These are phyloP conservation scores for Termitomyces bulborhizus DNA, from an alignment of 768 basidiomycete genomes.

Conservation along the genomic window DNA sequence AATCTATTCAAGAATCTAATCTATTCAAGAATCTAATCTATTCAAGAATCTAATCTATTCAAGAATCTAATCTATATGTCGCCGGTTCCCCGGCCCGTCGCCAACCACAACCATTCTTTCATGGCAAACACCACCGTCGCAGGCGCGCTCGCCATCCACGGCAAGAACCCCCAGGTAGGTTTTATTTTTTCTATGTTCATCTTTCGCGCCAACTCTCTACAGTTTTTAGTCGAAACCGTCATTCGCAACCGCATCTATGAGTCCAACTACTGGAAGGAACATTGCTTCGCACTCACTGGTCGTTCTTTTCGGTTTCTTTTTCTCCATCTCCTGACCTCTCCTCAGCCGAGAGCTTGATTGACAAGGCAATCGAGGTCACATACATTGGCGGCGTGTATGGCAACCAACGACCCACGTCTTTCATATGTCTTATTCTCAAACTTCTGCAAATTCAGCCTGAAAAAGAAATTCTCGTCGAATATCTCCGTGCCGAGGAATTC, in stretches of 20 bases:
- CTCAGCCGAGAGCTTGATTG: conserved; percentile 87
- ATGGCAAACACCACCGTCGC: conserved; percentile 94
- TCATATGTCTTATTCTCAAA: conserved; percentile 88
- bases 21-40: no score
- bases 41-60: no score
- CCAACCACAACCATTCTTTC: conserved; percentile 6
- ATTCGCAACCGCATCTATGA: conserved; percentile 97
- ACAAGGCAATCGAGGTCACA: conserved; percentile 80
- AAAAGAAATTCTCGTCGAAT: conserved; percentile 95
- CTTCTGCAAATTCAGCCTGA: conserved; percentile 96
- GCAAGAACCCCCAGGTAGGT: conserved; percentile 90
- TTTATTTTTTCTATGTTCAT: neutral
- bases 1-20: no score
- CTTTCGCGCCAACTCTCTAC: conserved; percentile 14
- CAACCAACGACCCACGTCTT: conserved; percentile 92
- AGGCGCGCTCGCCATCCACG: conserved; percentile 88
- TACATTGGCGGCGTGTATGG: conserved; percentile 92
- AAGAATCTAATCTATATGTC: neutral
- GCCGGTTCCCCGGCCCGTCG: neutral
- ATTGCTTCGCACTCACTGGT: conserved; percentile 97
- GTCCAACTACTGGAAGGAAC: conserved; percentile 94
- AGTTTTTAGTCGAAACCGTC: conserved; percentile 95
- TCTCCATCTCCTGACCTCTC: neutral
- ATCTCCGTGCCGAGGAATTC: conserved; percentile 94
- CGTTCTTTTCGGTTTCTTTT: conserved; percentile 12